Base-by-base conservation (phyloP, 2,329 filamentous ascomycete genomes). In the Penicillium sp. region DNA sequence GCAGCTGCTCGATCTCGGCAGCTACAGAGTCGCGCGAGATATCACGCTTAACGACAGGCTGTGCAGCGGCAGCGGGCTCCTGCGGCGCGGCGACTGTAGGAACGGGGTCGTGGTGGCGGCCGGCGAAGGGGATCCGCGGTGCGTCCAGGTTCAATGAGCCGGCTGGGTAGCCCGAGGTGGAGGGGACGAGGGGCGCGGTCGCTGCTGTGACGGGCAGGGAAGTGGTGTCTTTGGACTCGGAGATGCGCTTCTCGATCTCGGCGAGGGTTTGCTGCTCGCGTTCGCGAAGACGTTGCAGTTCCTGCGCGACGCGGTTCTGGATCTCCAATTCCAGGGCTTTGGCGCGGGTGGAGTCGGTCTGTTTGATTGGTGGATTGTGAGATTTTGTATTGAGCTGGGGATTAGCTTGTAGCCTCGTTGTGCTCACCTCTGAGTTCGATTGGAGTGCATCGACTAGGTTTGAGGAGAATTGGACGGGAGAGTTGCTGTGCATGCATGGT, bases 281-380 rank as follows among this genome's bases (percentile, higher is more conserved):
- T 61, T 85, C 82, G 72, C 87, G 87, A 62, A 96, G 85, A 66
- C 87, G 87, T 75, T 88, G 86, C 64, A 97, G 90, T 78, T 97
- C 92, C 68, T 86, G 82, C 68, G 88, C 85, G 59, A 97, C 90
- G 75, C 93, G 92, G 72, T 85, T 80, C 79, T 97, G 92, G 74
- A 96, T 87, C 68, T 93, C 88, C 61, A 94, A 85, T 78, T 97
- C 93, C 74, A 91, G 79, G 70, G 87, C 81, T 77, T 90, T 90
- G 68, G 88, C 83, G 72, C 93, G 92, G 63, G 91, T 92, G 58
- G 87, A 86, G 79, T 97, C 92, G 76, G 89, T 93, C 93, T 97
- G 50, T 50, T 58, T 38, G n/a, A 20, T 22, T 35, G 44, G 6
- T 35, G 42, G 18, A 16, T 42, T 57, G 45, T 53, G 24, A 39